phyloP scores from a whole-genome alignment of 1,284 basidiomycete genomes.

The Puccinia triticina region DNA sequence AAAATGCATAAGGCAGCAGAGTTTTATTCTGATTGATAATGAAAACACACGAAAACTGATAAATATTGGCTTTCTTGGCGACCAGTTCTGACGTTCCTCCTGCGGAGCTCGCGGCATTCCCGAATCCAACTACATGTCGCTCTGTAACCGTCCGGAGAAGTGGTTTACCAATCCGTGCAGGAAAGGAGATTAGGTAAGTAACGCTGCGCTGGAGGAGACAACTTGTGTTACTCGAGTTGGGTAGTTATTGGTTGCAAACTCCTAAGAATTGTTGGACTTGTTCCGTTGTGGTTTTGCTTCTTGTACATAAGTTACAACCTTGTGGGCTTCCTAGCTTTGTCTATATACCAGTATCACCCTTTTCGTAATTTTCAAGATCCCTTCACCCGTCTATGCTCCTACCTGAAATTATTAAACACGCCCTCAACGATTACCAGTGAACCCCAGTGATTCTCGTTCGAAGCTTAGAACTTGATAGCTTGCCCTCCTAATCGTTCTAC shows the following conservation, averaged over 20 bases:
- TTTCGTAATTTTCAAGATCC: background rate
- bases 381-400: slow-evolving; percentile 12
- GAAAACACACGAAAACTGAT: no score
- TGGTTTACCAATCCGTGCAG: no score
- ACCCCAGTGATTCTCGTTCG: slow-evolving; percentile 7
- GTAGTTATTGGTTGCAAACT: background rate
- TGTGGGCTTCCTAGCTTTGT: background rate
- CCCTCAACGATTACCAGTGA: slow-evolving; percentile 15
- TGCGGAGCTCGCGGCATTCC: no score
- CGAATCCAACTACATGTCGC: no score
- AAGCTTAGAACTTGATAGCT: slow-evolving; percentile 17
- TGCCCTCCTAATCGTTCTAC: background rate
- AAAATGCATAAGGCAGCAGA: no score
- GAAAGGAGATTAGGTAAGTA: no score
- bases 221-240: no score
- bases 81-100: no score
- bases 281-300: background rate
- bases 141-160: no score
- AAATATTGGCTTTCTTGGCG: no score
- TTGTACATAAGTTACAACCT: background rate
- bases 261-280: background rate
- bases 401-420: background rate
- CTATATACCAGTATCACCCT: background rate
- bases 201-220: no score
- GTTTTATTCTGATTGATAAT: no score